Evolutionary conservation across 352 stramenopile species (phyloP).

Genomic region (Lagenidium sp.): DNA sequence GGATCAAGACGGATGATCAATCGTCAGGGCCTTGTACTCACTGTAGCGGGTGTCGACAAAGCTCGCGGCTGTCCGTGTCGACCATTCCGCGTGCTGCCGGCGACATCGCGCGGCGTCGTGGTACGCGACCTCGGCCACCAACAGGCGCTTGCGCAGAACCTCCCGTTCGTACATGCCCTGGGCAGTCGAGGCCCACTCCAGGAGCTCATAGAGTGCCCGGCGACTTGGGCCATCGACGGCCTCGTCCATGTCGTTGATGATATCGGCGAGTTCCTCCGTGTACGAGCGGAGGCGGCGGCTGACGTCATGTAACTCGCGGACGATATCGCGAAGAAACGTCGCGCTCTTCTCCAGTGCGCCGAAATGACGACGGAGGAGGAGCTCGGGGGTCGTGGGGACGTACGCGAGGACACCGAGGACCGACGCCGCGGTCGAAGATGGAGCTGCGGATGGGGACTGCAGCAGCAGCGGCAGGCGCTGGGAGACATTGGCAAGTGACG

Average conservation of each 20-base stretch:
- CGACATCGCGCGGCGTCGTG: constrained; percentile 26
- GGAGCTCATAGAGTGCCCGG: constrained; percentile 12
- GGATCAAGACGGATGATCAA: too few species aligned
- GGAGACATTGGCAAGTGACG: constrained; percentile 60
- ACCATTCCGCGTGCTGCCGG: constrained; percentile 34
- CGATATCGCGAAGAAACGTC: constrained; percentile 39
- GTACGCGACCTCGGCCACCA: constrained; percentile 49
- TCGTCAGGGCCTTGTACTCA: too few species aligned
- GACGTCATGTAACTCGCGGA: constrained; percentile 36
- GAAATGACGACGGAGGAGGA: constrained; percentile 59
- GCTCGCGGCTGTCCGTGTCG: constrained; percentile 18
- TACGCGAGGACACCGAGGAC: constrained; percentile 37
- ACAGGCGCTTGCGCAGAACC: constrained; percentile 35
- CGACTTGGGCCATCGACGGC: constrained; percentile 2
- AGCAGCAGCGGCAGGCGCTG: constrained; percentile 40
- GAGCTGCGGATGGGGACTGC: neutral
- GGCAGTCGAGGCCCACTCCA: constrained; percentile 77
- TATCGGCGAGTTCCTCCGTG: constrained; percentile 18
- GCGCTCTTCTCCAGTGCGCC: constrained; percentile 57
- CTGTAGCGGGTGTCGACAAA: constrained; percentile 45
- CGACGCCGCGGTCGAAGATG: neutral
- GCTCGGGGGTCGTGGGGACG: constrained; percentile 20
- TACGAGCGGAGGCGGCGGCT: constrained; percentile 31
- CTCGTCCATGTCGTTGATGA: constrained; percentile 16
- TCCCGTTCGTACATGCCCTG: constrained; percentile 59